These are phyloP conservation scores for Camelina laxa DNA, from an alignment of 345 rosid genomes.

Conservation along the genomic window DNA sequence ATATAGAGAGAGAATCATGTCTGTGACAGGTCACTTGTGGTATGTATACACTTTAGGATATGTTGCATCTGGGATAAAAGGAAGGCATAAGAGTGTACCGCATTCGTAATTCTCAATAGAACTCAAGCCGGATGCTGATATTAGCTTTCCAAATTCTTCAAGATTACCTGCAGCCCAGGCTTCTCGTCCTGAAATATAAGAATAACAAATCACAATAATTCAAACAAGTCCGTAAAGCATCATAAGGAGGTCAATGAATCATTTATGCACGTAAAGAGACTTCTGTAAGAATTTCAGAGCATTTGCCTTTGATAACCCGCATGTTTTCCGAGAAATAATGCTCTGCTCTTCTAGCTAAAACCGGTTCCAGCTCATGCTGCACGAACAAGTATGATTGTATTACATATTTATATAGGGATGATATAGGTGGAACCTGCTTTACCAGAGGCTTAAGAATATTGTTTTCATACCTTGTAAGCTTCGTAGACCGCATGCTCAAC, in stretches of 20 bases:
- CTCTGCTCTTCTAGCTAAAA: slow-evolving; percentile 81
- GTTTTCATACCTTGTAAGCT: slow-evolving; percentile 69
- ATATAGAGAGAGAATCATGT: neutral
- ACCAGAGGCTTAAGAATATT: slow-evolving; percentile 6
- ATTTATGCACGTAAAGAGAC: neutral
- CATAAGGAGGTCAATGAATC: neutral
- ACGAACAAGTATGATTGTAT: slow-evolving; percentile 22
- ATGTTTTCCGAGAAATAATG: slow-evolving; percentile 87
- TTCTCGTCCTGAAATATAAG: slow-evolving; percentile 63
- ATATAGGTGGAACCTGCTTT: slow-evolving; percentile 8
- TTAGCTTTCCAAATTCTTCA: slow-evolving; percentile 72
- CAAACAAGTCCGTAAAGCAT: neutral
- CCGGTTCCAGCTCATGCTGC: slow-evolving; percentile 60
- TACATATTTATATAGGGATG: neutral
- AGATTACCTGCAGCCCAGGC: slow-evolving; percentile 82
- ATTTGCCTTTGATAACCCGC: slow-evolving; percentile 75
- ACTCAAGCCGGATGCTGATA: slow-evolving; percentile 91
- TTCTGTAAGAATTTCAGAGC: slow-evolving; percentile 15
- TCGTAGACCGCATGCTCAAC: slow-evolving; percentile 73
- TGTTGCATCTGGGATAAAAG: neutral
- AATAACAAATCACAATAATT: neutral
- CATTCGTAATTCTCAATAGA: slow-evolving; percentile 91
- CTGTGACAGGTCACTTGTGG: slow-evolving; percentile 10
- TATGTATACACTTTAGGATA: neutral
- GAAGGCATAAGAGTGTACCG: slow-evolving; percentile 49